Base-by-base conservation (phyloP, 768 basidiomycete species). In the Fomitopsis pulvina region DNA sequence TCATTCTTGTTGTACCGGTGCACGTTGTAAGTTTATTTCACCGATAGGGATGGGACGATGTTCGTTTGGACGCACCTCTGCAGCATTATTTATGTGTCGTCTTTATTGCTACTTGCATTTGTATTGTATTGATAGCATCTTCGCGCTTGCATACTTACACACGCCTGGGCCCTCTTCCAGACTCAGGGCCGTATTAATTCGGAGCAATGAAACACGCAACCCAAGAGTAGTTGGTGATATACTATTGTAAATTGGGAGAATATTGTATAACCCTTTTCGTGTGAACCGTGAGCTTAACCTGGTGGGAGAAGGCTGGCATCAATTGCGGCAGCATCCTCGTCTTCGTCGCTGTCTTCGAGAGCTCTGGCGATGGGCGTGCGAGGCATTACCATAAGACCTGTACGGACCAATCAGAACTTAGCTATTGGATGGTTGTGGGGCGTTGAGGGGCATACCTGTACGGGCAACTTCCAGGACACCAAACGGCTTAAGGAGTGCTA, bases 311-410 rank as follows among this genome's bases (percentile, higher is more conserved):
- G 73, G 59, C 86, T 92, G 5, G 92, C 85, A 64, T 99, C 96
- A 38, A 99, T 77, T n/a, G 69, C 69, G 40, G 73, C 82, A 21
- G 61, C 66, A 41, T 76, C 81, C 21, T 76, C 79, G 22, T 70
- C 67, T 3, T 64, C 65, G 4, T 60, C 85, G 12, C 81, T 81
- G 5, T 82, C 81, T 4, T 82, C 81, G 1, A 67, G 60, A 22
- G 73, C 66, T 47, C 75, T 71, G 14, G 78, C 65, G 60, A 98
- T 87, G 2, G 95, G 94, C 4, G 96, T 96, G 53, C 96, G 81
- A 3, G 96, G 96, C 89, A 99, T 96, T 5, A 90, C 94, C 95
- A 99, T 99, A 32, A 90, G 71, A 63, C 94, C 94, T 95, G 41
- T 16, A 21, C 4, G 24, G 14, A 26, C 20, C 41, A 52, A 28